phyloP scores from a whole-genome alignment of 1,139 yeast genomes.

The Blastobotrys arbuscula region DNA sequence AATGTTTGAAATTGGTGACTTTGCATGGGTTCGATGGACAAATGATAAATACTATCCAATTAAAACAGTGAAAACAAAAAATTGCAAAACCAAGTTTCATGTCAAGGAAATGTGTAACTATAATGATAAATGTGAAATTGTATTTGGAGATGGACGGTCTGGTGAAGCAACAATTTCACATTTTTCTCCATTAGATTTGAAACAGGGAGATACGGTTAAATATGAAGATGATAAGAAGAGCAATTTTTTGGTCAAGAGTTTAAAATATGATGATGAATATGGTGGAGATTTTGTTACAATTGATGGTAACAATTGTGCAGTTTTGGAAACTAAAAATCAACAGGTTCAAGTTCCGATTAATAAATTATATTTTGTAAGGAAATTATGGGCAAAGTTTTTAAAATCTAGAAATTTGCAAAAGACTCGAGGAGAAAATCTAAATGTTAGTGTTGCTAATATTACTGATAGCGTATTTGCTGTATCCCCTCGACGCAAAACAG shows the following conservation, averaged over 20 bases:
- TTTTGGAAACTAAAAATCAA: conserved; percentile 4
- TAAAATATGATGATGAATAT: conserved; percentile 1
- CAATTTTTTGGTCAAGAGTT: conserved; percentile 7
- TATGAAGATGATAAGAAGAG: conserved; percentile 13
- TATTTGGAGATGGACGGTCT: conserved; percentile 20
- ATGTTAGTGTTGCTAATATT: not conserved
- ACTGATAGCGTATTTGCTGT: not conserved
- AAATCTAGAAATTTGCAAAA: conserved; percentile 8
- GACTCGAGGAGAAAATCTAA: not conserved
- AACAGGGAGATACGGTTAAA: conserved; percentile 11
- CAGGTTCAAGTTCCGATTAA: conserved; percentile 15
- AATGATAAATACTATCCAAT: conserved; percentile 11
- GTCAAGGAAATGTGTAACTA: not conserved
- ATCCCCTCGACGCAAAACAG: conserved; percentile 10
- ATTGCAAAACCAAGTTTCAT: not conserved
- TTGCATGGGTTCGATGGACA: conserved; percentile 15
- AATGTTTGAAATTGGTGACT: conserved; percentile 5
- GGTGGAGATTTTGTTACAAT: conserved; percentile 3
- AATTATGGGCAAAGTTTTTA: conserved; percentile 20
- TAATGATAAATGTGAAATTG: conserved; percentile 12
- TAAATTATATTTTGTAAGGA: conserved; percentile 20
- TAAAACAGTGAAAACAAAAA: not conserved
- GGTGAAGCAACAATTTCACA: conserved; percentile 18
- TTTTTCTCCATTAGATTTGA: conserved; percentile 12
- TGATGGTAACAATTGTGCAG: conserved; percentile 14